Conservation (phyloP, 75 land plant species). For the Ceratopteris richardii region DNA sequence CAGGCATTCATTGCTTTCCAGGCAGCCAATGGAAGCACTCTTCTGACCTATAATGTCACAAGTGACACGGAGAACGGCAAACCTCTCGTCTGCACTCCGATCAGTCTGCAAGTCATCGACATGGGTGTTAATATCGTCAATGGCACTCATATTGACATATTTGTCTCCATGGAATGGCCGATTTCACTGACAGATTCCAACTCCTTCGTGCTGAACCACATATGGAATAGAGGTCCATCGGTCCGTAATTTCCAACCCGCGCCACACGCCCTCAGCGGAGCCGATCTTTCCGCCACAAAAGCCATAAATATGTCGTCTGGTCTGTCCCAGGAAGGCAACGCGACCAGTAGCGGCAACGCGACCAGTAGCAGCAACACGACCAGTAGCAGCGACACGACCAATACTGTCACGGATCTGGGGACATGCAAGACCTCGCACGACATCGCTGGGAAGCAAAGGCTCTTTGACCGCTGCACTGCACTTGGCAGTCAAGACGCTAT, state of each 20-base stretch:
- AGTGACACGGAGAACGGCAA: constrained; percentile 20
- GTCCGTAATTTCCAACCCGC: constrained; percentile 63
- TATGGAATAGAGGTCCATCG: constrained; percentile 78
- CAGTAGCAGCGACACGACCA: too few relatives aligned
- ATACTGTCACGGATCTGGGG: too few relatives aligned
- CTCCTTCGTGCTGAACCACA: constrained; percentile 40
- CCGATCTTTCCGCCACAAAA: constrained; percentile 40
- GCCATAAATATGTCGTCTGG: constrained; percentile 37
- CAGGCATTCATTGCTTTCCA: constrained; percentile 68
- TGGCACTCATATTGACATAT: constrained; percentile 19
- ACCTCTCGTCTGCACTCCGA: constrained; percentile 20
- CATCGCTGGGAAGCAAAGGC: too few relatives aligned
- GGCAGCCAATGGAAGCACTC: constrained; percentile 60
- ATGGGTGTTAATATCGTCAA: constrained; percentile 45
- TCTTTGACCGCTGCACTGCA: too few relatives aligned
- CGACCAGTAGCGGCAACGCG: too few relatives aligned
- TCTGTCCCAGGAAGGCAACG: too few relatives aligned
- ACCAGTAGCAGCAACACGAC: too few relatives aligned
- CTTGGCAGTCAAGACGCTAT: too few relatives aligned
- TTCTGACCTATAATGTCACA: constrained; percentile 43
- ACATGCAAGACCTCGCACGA: too few relatives aligned
- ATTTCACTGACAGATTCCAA: constrained; percentile 8
- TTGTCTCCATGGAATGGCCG: constrained; percentile 36
- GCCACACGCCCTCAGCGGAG: constrained; percentile 41
- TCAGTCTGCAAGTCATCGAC: constrained; percentile 36